Conservation (phyloP, 2,329 filamentous ascomycete species). For the Apiospora rasikravindrae region DNA sequence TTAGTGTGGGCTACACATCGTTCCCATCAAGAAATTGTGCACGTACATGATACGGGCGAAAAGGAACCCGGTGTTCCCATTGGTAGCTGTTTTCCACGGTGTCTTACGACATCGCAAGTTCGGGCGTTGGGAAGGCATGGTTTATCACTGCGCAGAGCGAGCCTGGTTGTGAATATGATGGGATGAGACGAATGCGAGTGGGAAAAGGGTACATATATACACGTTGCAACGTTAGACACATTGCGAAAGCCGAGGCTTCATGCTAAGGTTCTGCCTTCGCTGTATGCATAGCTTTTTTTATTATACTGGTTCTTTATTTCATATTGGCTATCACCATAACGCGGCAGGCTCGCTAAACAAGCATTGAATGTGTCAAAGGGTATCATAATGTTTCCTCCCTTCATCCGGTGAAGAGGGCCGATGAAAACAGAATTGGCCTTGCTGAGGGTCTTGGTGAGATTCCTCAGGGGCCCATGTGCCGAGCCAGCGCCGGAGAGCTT, state of each 20-base stretch:
- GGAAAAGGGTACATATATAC: constrained; percentile 18
- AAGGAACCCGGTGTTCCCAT: background rate
- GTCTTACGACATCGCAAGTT: background rate
- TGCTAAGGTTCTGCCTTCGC: constrained; percentile 31
- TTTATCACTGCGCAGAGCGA: constrained; percentile 22
- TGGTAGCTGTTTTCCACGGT: background rate
- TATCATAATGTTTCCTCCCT: background rate
- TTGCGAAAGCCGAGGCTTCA: constrained; percentile 2
- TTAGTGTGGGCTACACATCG: background rate
- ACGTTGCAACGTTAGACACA: constrained; percentile 9
- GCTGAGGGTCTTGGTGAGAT: background rate
- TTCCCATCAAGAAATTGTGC: background rate
- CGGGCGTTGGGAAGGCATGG: constrained; percentile 5
- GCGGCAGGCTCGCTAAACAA: background rate
- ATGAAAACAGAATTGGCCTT: background rate
- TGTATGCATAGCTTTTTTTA: constrained; percentile 35
- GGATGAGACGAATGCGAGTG: background rate
- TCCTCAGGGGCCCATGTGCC: constrained; percentile 30
- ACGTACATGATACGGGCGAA: background rate
- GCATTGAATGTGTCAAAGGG: background rate
- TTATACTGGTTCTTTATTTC: constrained; percentile 32
- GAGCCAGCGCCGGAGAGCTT: constrained; percentile 57
- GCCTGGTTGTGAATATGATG: constrained; percentile 3
- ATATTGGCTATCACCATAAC: constrained; percentile 27
- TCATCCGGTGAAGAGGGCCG: background rate